Evolutionary conservation across 75 land plant species (phyloP), one percentile per base, ranked within the genome.

Genomic region (Sequoiadendron giganteum): DNA sequence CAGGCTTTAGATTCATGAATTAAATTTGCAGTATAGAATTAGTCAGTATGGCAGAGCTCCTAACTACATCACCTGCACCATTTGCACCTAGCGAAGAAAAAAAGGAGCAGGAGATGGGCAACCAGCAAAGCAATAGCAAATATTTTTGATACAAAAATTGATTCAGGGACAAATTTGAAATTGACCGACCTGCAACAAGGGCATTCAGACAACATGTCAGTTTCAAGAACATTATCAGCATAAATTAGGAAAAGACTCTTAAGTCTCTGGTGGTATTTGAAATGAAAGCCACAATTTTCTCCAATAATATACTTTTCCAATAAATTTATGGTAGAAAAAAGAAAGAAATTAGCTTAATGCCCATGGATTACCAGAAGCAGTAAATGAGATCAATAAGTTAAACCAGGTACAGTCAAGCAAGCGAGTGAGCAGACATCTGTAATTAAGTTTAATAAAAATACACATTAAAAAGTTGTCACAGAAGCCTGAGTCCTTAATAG

Each of bases 131-230:
- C 83, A 56, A 93, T 54, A 21, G 99, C 95, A 90, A 97, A 97
- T 49, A 48, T 85, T 88, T 96, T 97, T 55, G 99, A 96, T 55
- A 96, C 90, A 87, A 97, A 97, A 78, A 96, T 48, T 39, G 84
- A 90, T 85, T 97, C 97, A 68, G 95, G 97, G 68, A 96, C 93
- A 93, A 97, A 97, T 87, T 97, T 97, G 90, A 97, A 96, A 90
- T 97, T 97, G 38, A 97, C 98, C 30, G 99, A 97, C 99, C 99
- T 97, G 95, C 48, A 61, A 89, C 16, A 78, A 88, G 36, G 15
- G 58, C 70, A 79, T 56, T 48, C 47, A 81, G n/a, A 45, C 84
- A 81, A 45, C 21, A 6, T 45, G 30, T 45, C 13, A 81, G 28
- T 81, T 45, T 43, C 47, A 45, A 45, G 28, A 25, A 45, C 84